phyloP scores from a whole-genome alignment of 2,329 filamentous ascomycete genomes.

The Chaetothyriales sp. region DNA sequence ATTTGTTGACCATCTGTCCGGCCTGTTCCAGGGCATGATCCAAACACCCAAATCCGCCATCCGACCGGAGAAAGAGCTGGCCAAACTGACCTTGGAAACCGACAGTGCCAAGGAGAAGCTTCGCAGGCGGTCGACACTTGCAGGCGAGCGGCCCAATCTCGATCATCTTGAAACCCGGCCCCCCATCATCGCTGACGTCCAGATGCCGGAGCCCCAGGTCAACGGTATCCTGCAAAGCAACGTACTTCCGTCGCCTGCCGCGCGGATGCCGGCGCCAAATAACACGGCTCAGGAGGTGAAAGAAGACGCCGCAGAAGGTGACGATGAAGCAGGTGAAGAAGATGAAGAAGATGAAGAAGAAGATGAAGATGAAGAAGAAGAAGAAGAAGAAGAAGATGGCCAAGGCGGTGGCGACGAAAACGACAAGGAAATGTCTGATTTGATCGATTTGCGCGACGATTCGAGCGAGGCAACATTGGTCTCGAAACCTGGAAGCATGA shows the following conservation, averaged over 20 bases:
- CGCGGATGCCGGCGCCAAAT: not conserved
- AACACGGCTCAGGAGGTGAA: not conserved
- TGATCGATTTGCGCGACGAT: constrained; percentile 7
- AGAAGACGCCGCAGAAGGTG: constrained; percentile 1
- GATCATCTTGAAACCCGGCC: constrained; percentile 12
- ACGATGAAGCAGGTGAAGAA: not conserved
- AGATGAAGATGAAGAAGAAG: not conserved
- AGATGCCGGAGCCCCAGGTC: constrained; percentile 5
- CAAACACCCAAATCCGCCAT: constrained; percentile 48
- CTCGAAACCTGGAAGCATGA: constrained; percentile 15
- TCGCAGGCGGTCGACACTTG: constrained; percentile 32
- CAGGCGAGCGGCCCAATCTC: constrained; percentile 16
- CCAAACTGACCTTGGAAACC: constrained; percentile 61
- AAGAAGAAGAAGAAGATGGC: too few relatives aligned
- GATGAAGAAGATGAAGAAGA: constrained; percentile 1
- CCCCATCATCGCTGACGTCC: constrained; percentile 8
- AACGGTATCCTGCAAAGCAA: constrained; percentile 2
- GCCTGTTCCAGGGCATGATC: constrained; percentile 58
- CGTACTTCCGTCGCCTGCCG: constrained; percentile 5
- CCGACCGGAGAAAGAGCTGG: constrained; percentile 61
- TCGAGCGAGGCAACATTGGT: constrained; percentile 29
- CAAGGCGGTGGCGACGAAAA: constrained; percentile 1
- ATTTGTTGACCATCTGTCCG: constrained; percentile 61
- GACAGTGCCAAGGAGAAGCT: constrained; percentile 41
- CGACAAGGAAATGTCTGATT: constrained; percentile 4